Conservation (phyloP, 2,329 filamentous ascomycete genomes). For the Microdochium trichocladiopsis region DNA sequence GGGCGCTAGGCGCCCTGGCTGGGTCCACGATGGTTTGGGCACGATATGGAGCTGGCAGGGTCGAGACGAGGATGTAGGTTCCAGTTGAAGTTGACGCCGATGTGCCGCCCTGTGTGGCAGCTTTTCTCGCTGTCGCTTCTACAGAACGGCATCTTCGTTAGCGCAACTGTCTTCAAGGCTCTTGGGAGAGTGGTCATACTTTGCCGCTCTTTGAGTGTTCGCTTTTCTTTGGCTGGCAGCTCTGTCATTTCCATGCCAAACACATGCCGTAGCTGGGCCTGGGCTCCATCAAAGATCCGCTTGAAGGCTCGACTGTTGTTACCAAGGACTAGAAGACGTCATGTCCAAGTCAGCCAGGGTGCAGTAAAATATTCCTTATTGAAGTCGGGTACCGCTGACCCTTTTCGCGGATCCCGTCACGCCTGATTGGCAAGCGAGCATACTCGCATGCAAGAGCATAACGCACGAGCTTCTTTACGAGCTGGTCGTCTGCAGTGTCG, state of each 20-base stretch:
- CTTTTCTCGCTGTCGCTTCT: constrained; percentile 28
- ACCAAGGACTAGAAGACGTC: constrained; percentile 53
- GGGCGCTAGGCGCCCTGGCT: constrained; percentile 54
- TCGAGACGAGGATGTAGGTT: constrained; percentile 70
- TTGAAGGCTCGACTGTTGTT: constrained; percentile 66
- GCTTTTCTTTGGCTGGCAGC: constrained; percentile 73
- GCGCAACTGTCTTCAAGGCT: constrained; percentile 22
- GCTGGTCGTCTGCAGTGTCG: constrained; percentile 36
- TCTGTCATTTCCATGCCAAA: constrained; percentile 95
- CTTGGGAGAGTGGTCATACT: constrained; percentile 41
- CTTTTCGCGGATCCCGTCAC: constrained; percentile 58
- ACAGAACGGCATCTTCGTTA: constrained; percentile 1
- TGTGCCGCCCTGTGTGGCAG: constrained; percentile 38
- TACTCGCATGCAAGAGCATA: constrained; percentile 62
- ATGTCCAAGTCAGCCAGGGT: neutral
- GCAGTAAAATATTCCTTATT: no score
- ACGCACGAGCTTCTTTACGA: constrained; percentile 61
- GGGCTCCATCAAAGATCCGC: constrained; percentile 68
- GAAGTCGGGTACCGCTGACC: no score
- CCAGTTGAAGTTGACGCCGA: constrained; percentile 50
- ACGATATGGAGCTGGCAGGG: constrained; percentile 62
- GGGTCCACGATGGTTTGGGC: constrained; percentile 61
- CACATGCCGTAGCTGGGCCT: constrained; percentile 58
- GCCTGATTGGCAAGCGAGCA: constrained; percentile 49
- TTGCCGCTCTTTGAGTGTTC: constrained; percentile 69